A percentile compares a stretch with the other conserved stretches of the same genome.
These are phyloP conservation scores for Penicillium sp. DNA, from an alignment of 2,329 filamentous ascomycete genomes.

Conservation along the genomic window DNA sequence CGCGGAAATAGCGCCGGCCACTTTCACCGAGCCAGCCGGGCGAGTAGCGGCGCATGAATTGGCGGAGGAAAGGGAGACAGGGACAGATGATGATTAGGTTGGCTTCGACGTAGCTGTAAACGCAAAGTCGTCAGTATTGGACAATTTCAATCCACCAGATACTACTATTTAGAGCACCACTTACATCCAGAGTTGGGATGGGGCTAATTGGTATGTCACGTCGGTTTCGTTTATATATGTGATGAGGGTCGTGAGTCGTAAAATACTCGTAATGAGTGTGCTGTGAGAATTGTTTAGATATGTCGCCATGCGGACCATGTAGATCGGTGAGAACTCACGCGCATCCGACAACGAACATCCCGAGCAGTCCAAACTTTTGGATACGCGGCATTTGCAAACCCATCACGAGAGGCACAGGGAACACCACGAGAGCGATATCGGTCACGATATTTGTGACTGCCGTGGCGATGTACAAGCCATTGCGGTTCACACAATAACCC, in stretches of 20 bases:
- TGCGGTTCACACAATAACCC: constrained; percentile 23
- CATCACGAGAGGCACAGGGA: constrained; percentile 25
- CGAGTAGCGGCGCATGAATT: constrained; percentile 27
- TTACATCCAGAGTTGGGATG: constrained; percentile 23
- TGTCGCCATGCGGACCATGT: too few relatives aligned
- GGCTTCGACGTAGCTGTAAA: constrained; percentile 28
- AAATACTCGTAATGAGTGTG: constrained; percentile 24
- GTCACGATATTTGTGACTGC: constrained; percentile 28
- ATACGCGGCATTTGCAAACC: constrained; percentile 24
- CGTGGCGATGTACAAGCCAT: constrained; percentile 24
- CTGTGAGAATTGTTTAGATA: constrained; percentile 7
- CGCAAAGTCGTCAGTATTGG: not conserved
- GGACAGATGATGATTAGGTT: constrained; percentile 32
- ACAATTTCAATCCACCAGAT: too few relatives aligned
- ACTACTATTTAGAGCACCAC: not conserved
- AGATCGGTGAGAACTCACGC: constrained; percentile 24
- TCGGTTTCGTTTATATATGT: constrained; percentile 16
- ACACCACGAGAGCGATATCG: constrained; percentile 25
- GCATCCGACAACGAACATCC: constrained; percentile 30
- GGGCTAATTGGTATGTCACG: constrained; percentile 16
- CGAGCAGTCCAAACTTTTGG: constrained; percentile 25
- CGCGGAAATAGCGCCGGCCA: constrained; percentile 16
- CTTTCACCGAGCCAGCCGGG: constrained; percentile 24
- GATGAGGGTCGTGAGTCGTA: constrained; percentile 23
- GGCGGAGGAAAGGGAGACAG: constrained; percentile 29